phyloP scores from a whole-genome alignment of 2,329 filamentous ascomycete genomes.

The Arthrinium puccinioides region DNA sequence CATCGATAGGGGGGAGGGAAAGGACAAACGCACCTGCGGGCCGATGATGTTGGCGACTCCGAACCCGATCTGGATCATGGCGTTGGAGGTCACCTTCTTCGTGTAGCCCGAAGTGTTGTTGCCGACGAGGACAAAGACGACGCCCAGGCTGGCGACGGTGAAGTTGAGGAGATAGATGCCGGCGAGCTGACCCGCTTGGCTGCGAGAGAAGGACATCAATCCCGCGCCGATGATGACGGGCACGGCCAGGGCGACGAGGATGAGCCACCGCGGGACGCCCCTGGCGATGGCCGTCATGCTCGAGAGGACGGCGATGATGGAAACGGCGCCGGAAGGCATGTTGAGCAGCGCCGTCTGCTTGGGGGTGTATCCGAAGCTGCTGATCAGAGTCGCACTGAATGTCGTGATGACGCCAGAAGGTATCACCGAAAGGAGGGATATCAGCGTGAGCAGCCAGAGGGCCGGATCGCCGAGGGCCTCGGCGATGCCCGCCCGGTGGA shows the following conservation, averaged over 20 bases:
- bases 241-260: conserved; percentile 16
- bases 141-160: conserved; percentile 26
- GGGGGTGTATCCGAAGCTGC: conserved; percentile 9
- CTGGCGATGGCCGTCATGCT: conserved; percentile 6
- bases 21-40: background rate
- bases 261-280: conserved; percentile 10
- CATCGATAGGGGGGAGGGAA: background rate
- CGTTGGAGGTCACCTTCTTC: conserved; percentile 28
- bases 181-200: conserved; percentile 21
- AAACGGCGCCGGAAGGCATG: conserved; percentile 10
- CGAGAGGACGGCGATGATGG: conserved; percentile 14
- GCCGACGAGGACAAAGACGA: conserved; percentile 24
- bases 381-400: conserved; percentile 9
- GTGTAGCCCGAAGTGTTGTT: conserved; percentile 22
- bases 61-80: conserved; percentile 27
- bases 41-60: conserved; percentile 39
- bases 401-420: conserved; percentile 25
- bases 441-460: conserved; percentile 25
- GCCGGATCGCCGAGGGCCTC: conserved; percentile 31
- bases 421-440: conserved; percentile 25
- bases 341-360: conserved; percentile 9
- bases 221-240: conserved; percentile 29
- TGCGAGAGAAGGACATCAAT: conserved; percentile 25
- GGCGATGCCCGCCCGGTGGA: conserved; percentile 36
- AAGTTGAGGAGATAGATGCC: conserved; percentile 31